Evolutionary conservation across 2,329 filamentous ascomycete species (phyloP).

Genomic region (Trichoderma gracile): DNA sequence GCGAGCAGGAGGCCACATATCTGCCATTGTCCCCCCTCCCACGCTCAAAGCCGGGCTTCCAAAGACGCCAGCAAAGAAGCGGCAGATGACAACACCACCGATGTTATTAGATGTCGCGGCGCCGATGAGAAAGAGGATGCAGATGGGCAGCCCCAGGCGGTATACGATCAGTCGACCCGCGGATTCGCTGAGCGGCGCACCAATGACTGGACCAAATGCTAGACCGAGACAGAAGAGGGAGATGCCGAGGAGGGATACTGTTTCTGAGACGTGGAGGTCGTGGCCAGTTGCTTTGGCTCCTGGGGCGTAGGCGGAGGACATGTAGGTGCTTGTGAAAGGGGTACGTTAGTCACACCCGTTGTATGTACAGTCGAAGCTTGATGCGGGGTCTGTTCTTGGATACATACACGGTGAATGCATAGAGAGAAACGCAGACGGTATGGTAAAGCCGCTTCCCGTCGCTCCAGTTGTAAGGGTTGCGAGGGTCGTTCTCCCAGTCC

Average conservation of each 20-base stretch:
- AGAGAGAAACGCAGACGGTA: constrained; percentile 11
- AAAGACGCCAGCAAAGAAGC: constrained; percentile 67
- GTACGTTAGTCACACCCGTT: background rate
- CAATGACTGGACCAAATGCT: constrained; percentile 76
- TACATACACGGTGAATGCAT: constrained; percentile 22
- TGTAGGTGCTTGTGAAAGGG: constrained; percentile 11
- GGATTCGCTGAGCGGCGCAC: constrained; percentile 71
- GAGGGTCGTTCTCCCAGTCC: constrained; percentile 22
- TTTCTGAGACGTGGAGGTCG: constrained; percentile 28
- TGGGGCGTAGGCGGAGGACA: constrained; percentile 24
- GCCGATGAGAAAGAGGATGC: constrained; percentile 64
- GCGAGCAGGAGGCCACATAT: constrained; percentile 38
- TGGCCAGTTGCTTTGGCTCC: constrained; percentile 12
- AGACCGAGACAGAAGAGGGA: constrained; percentile 73
- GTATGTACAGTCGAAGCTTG: background rate
- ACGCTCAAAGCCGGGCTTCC: constrained; percentile 74
- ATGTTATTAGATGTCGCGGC: constrained; percentile 65
- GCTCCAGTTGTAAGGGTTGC: constrained; percentile 24
- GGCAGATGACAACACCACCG: constrained; percentile 68
- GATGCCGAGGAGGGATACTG: constrained; percentile 37
- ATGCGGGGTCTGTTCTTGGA: background rate
- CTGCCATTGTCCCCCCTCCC: constrained; percentile 72
- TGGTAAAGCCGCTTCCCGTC: constrained; percentile 7
- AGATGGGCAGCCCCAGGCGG: constrained; percentile 65
- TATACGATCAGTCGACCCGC: constrained; percentile 70